Percentiles rank a stretch among this genome's conserved stretches.
Evolutionary conservation across 2,329 filamentous ascomycete genomes (phyloP).

Genomic region (Venturia effusa): DNA sequence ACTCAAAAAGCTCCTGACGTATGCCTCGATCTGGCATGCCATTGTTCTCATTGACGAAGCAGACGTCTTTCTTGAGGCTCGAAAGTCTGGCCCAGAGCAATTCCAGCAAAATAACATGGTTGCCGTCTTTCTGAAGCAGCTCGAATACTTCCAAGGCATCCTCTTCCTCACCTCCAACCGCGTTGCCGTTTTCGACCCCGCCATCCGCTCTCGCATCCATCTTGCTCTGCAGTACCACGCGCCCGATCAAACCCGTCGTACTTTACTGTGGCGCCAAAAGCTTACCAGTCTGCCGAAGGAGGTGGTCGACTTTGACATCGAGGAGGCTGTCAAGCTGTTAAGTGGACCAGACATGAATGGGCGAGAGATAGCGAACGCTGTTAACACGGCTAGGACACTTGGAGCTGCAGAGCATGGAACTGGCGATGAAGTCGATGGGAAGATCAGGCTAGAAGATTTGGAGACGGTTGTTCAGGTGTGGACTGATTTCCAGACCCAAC

Average conservation of each 20-base stretch:
- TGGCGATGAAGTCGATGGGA: neutral
- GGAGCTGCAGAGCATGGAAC: constrained; percentile 12
- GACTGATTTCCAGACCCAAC: constrained; percentile 13
- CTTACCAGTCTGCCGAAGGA: constrained; percentile 7
- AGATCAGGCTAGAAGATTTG: constrained; percentile 15
- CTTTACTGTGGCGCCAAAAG: constrained; percentile 14
- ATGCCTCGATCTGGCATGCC: constrained; percentile 40
- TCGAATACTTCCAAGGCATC: constrained; percentile 31
- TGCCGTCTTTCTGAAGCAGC: constrained; percentile 30
- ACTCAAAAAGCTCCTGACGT: constrained; percentile 23
- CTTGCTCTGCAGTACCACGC: constrained; percentile 17
- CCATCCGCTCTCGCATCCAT: constrained; percentile 35
- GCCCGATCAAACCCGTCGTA: constrained; percentile 12
- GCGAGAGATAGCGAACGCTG: constrained; percentile 18
- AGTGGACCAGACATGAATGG: constrained; percentile 15
- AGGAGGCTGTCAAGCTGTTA: constrained; percentile 12
- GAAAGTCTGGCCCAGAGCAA: constrained; percentile 18
- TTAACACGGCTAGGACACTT: constrained; percentile 17
- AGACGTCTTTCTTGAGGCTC: constrained; percentile 48
- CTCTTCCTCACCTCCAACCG: constrained; percentile 35
- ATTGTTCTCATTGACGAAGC: constrained; percentile 49
- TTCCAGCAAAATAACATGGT: constrained; percentile 16
- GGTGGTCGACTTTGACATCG: constrained; percentile 12
- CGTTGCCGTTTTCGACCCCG: constrained; percentile 24
- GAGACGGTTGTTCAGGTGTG: constrained; percentile 16